Evolutionary conservation across 441 rosid species (phyloP).

Genomic region (Gossypium aridum): DNA sequence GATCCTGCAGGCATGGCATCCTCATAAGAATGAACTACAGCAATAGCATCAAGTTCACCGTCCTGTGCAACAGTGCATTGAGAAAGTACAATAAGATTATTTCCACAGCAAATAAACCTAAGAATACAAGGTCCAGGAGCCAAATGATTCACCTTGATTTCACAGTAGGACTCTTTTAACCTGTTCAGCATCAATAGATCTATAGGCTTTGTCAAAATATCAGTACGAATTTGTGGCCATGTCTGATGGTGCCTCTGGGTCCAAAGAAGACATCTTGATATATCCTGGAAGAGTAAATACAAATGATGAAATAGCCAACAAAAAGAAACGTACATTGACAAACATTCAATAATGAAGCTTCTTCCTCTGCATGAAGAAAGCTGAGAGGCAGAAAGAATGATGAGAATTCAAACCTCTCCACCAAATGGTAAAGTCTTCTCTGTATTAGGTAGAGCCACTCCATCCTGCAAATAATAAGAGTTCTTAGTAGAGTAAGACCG

Average conservation of each 20-base stretch:
- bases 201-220: slow-evolving; percentile 70
- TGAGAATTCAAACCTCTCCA: slow-evolving; percentile 66
- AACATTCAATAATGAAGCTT: background rate
- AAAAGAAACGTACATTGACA: background rate
- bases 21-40: slow-evolving; percentile 75
- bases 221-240: slow-evolving; percentile 87
- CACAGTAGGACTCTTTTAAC: slow-evolving; percentile 80
- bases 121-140: background rate
- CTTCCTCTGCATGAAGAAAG: background rate
- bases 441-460: slow-evolving; percentile 86
- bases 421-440: slow-evolving; percentile 94
- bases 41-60: slow-evolving; percentile 67
- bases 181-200: slow-evolving; percentile 78
- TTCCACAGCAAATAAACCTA: background rate
- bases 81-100: background rate
- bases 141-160: slow-evolving; percentile 54
- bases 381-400: slow-evolving; percentile 1
- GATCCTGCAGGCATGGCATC: slow-evolving; percentile 65
- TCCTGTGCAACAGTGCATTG: slow-evolving; percentile 38
- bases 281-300: slow-evolving; percentile 45
- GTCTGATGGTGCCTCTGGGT: slow-evolving; percentile 93
- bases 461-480: slow-evolving; percentile 60
- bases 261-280: slow-evolving; percentile 97
- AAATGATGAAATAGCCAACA: background rate
- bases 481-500: slow-evolving; percentile 7